Evolutionary conservation across 2,329 filamentous ascomycete species (phyloP).

Genomic region (Ophiocordyceps camponoti-leonardi): DNA sequence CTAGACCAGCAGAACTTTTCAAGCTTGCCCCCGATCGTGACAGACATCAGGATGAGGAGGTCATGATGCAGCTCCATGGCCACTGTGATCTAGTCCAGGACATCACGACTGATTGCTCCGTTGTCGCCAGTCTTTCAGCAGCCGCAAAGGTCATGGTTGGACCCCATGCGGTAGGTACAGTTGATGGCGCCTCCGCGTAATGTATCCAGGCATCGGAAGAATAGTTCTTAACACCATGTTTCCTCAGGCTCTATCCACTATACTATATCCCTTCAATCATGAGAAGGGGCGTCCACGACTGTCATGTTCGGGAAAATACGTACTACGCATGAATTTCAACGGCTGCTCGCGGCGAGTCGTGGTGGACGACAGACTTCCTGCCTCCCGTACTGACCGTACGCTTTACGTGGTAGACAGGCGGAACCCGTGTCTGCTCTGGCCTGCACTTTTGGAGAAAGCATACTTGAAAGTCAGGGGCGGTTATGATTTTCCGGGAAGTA

Average conservation of each 20-base stretch:
- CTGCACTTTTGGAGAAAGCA: conserved; percentile 84
- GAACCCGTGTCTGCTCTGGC: conserved; percentile 74
- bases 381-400: conserved; percentile 55
- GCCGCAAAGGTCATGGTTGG: conserved; percentile 53
- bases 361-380: conserved; percentile 77
- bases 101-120: conserved; percentile 88
- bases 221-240: not conserved
- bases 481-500: conserved; percentile 95
- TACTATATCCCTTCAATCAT: conserved; percentile 61
- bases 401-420: conserved; percentile 78
- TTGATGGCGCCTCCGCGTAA: not conserved
- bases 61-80: conserved; percentile 37
- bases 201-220: no score
- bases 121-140: conserved; percentile 87
- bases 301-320: conserved; percentile 73
- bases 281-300: conserved; percentile 36
- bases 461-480: conserved; percentile 91
- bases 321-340: conserved; percentile 90
- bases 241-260: conserved; percentile 46
- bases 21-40: conserved; percentile 7
- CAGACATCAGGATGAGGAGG: conserved; percentile 13
- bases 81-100: conserved; percentile 83
- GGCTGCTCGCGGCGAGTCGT: conserved; percentile 75
- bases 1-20: conserved; percentile 53
- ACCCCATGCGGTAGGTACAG: conserved; percentile 41